Base-by-base conservation (phyloP, 1,284 basidiomycete species). In the Leccinum pallidistipes region DNA sequence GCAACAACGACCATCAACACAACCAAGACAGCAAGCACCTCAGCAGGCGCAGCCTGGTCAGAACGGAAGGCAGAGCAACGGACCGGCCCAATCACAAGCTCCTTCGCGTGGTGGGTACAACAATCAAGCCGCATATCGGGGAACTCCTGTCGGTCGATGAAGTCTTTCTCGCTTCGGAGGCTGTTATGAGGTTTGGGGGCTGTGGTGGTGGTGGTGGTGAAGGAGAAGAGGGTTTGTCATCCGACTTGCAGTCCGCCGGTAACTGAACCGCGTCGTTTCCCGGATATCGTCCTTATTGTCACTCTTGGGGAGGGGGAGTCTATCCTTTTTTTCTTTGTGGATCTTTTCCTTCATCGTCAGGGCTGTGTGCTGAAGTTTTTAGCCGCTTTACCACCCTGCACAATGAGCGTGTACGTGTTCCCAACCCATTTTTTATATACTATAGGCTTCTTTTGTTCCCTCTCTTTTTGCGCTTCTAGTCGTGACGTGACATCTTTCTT, bases 61-160 rank as follows among this genome's bases (percentile, higher is more conserved):
- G 52, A 75, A 73, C 29, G 72, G 71, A 29, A 71, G 71, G 29
- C 74, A 71, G 58, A 74, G 59, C 24, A 76, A 71, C 34, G 61
- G 64, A 14, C 59, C 62, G 1, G 66, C 27, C 14, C 70, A 62
- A 51, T 29, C 71, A 24, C 73, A 65, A 47, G 62, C 49, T 50
- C 51, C 68, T 21, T 63, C 62, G 32, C 69, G 72, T 16, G 64
- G 58, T 34, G 65, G 69, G 1, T 64, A 75, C 16, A 10, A 59
- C n/a, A 70, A 62, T 58, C 74, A 74, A 55, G 62, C 64, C 1
- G 36, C 62, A 40, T 73, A 68, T 59, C 72, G 71, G 14, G 69
- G 64, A 45, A 70, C 72, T 51, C 74, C 74, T 16, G 65, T 62
- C 5, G 62, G 71, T 11, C 69, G 73, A 63, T 76, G 65, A 75